Evolutionary conservation across 495 filamentous ascomycete species (phyloP), one percentile per base, ranked within the genome.

Genomic region (Poronia punctata): DNA sequence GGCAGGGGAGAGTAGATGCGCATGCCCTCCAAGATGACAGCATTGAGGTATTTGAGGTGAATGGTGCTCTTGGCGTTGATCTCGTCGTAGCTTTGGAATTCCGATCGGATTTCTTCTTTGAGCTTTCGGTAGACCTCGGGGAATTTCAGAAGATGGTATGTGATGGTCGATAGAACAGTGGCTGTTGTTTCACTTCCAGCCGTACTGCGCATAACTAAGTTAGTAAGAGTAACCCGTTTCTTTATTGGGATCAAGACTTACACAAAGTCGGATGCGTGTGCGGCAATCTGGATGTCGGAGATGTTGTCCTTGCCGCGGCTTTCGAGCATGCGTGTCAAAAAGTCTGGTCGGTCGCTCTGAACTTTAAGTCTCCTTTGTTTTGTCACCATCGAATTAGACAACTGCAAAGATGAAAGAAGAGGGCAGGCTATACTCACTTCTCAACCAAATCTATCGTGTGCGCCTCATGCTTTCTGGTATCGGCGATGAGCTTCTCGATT

Each of bases 1-100:
- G 77, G 65, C 1, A 67, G 62, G 0, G 78, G 69, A 9, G 78
- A 71, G 35, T 70, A 71, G 10, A 80, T 47, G 6, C 79, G 64
- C 18, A 83, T 58, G 0, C 54, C 62, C 48, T 84, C 78, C 3
- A 67, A 53, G 11, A 81, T 49, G 10, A 71, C 65, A 0, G 78
- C 79, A 25, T 61, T 56, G 30, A 80, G 53, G 46, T 78, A 81
- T 1, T 48, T 52, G 0, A 78, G 53, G 0, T 54, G 38, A 4
- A 48, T 43, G 3, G 65, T 53, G 4, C 41, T 49, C 0, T 40
- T 26, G 14, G 65, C 40, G 3, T 53, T 62, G 23, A 80, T 81
- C 0, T 77, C 72, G 0, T 62, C 60, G 24, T 59, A 57, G 17
- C 16, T 57, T 0, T 47, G 46, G 51, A 76, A 82, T 0, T 59